phyloP scores from a whole-genome alignment of 2,329 filamentous ascomycete species.

The Neofusicoccum sp. region DNA sequence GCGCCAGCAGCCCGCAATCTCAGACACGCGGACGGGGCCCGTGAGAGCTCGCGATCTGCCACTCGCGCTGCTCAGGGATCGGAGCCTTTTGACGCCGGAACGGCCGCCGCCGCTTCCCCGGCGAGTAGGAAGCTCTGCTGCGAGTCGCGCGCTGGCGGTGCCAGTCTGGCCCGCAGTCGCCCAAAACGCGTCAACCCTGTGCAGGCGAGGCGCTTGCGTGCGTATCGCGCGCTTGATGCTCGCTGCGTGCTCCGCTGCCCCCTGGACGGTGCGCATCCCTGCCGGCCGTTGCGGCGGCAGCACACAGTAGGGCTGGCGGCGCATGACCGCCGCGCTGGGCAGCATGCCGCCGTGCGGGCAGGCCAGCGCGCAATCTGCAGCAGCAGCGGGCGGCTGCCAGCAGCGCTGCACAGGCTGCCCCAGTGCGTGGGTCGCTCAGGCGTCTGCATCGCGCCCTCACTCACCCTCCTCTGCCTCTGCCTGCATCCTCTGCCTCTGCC shows the following conservation, averaged over 20 bases:
- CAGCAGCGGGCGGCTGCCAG: neutral
- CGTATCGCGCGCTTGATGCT: constrained; percentile 15
- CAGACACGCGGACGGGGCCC: constrained; percentile 17
- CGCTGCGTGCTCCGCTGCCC: neutral
- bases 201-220: constrained; percentile 4
- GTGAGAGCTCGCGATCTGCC: neutral
- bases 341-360: no score
- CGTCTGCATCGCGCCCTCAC: neutral
- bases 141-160: neutral
- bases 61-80: neutral
- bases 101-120: constrained; percentile 12
- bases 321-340: no score
- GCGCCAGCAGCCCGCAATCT: constrained; percentile 7
- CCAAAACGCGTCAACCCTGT: neutral
- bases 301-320: neutral
- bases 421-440: neutral
- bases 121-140: constrained; percentile 12
- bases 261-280: neutral
- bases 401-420: neutral
- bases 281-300: constrained; percentile 10
- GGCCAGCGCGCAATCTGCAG: neutral
- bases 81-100: constrained; percentile 16
- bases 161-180: neutral
- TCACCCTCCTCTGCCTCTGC: constrained; percentile 4
- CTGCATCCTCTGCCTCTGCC: neutral